Evolutionary conservation across 2,329 filamentous ascomycete species (phyloP), one percentile per base, ranked within the genome.

Genomic region (Amphichorda felina): DNA sequence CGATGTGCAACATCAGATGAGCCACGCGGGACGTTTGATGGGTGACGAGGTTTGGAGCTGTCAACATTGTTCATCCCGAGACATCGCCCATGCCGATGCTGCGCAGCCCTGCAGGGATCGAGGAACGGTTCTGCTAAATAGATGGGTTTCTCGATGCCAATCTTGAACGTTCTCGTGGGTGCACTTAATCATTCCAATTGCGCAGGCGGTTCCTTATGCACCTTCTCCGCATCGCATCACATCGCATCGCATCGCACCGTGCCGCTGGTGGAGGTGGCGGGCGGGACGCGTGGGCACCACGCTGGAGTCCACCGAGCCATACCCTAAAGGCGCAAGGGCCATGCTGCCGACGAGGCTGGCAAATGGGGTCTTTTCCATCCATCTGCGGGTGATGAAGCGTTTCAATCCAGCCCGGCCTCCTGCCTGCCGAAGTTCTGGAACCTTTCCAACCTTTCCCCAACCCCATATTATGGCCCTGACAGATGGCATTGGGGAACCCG

Each of bases 301-400:
- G 14, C 15, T 14, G 19, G 13, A 33, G 24, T 18, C 36, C 36
- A 30, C 30, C 30, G 10, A 15, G 15, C 24, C 26, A 29, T 34
- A 14, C 28, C 36, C 30, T 14, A 38, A 38, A 14, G 14, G 32
- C 26, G 4, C 36, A 38, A 38, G 36, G 31, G 28, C 26, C 36
- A 38, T 38, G 36, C 27, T 21, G 13, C 16, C 25, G 26, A 17
- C 32, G 36, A 35, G 27, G 14, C 36, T 41, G 33, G 39, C 41
- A 39, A 44, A 44, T 44, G 36, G 42, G 42, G 22, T 40, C 28
- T 14, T 43, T 44, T 44, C 42, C 42, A 36, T 33, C 21, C 32
- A 35, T 35, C 32, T 38, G 37, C 26, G 37, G 32, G 32, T 38
- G 19, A 30, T 30, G 19, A 28, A 18, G n/a, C 13, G 33, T 16